phyloP scores from a whole-genome alignment of 2,329 filamentous ascomycete species.

The Colletotrichum noveboracense region DNA sequence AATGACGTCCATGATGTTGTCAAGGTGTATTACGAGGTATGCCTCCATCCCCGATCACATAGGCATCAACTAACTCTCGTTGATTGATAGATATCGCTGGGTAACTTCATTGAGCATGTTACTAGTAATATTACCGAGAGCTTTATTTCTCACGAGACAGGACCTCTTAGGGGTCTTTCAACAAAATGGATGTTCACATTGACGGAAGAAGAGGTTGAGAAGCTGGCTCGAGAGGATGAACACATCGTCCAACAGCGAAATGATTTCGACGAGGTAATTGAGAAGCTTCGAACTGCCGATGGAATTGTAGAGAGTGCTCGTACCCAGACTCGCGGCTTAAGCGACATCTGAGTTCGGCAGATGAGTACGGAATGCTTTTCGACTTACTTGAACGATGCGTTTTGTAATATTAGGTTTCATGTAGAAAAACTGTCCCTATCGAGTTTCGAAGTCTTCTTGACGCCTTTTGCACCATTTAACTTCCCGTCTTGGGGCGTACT shows the following conservation, averaged over 20 bases:
- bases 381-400: too few relatives aligned
- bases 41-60: too few relatives aligned
- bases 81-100: conserved; percentile 15
- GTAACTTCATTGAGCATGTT: conserved; percentile 28
- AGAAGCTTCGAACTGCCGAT: conserved; percentile 20
- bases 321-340: background rate
- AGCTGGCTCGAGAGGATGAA: conserved; percentile 28
- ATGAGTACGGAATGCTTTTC: background rate
- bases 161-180: conserved; percentile 26
- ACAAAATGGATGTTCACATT: conserved; percentile 26
- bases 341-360: background rate
- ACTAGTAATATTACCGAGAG: conserved; percentile 27
- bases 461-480: too few relatives aligned
- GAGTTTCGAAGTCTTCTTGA: too few relatives aligned
- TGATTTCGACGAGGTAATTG: background rate
- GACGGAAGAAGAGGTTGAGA: conserved; percentile 22
- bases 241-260: background rate
- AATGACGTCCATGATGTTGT: conserved; percentile 40
- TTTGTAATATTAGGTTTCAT: too few relatives aligned
- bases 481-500: too few relatives aligned
- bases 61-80: too few relatives aligned
- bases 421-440: too few relatives aligned
- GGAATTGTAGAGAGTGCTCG: conserved; percentile 26
- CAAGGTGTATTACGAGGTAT: conserved; percentile 40
- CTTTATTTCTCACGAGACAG: conserved; percentile 24